phyloP scores from a whole-genome alignment of 306 rosid species.

The Ziziphus jujuba region DNA sequence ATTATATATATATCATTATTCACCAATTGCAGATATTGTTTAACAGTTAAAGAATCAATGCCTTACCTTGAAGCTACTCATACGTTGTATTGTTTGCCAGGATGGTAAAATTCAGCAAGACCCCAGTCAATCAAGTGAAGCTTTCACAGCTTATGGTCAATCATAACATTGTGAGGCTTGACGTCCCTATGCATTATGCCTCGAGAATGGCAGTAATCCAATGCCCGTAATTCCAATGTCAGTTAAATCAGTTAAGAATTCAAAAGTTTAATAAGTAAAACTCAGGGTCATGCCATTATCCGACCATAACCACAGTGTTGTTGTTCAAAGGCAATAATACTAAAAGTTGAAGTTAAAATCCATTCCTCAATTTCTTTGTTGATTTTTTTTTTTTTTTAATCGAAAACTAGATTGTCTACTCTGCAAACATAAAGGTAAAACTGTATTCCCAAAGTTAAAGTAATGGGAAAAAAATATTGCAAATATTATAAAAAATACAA shows the following conservation, averaged over 20 bases:
- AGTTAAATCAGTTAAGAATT: not conserved
- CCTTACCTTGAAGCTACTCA: conserved; percentile 49
- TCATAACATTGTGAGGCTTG: conserved; percentile 56
- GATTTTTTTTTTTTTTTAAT: not conserved
- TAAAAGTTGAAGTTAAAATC: too few relatives aligned
- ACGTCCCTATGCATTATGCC: conserved; percentile 57
- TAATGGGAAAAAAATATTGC: too few relatives aligned
- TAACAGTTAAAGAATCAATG: not conserved
- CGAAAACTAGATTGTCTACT: not conserved
- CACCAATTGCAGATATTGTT: not conserved
- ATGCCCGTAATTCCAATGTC: conserved; percentile 28
- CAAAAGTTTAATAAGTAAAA: not conserved
- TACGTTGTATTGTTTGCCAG: conserved; percentile 48
- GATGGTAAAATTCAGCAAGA: conserved; percentile 55
- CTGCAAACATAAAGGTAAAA: not conserved
- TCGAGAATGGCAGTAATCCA: conserved; percentile 47
- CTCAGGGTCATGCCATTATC: not conserved
- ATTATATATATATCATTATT: too few relatives aligned
- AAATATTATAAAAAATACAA: not conserved
- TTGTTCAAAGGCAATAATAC: not conserved
- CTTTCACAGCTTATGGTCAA: conserved; percentile 46
- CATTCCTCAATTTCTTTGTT: not conserved
- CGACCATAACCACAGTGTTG: not conserved
- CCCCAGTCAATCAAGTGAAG: conserved; percentile 56
- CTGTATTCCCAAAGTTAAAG: not conserved